Evolutionary conservation across 352 stramenopile species (phyloP).

Genomic region (Globisporangium lucens): DNA sequence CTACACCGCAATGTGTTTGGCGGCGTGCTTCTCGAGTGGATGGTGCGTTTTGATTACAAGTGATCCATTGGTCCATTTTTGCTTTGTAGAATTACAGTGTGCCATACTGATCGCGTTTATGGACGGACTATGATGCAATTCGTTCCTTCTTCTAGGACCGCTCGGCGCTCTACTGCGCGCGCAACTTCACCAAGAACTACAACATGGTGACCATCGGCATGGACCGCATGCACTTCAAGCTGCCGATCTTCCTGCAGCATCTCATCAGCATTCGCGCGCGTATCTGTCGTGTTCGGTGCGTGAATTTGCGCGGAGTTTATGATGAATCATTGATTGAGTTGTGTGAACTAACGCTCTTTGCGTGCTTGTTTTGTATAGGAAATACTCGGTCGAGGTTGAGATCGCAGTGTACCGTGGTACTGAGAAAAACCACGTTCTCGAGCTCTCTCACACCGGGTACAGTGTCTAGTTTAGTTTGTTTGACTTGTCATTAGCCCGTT

Average conservation of each 20-base stretch:
- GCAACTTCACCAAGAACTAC: constrained; percentile 71
- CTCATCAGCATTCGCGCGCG: constrained; percentile 60
- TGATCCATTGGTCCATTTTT: background rate
- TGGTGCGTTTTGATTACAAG: constrained; percentile 21
- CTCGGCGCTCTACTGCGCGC: constrained; percentile 61
- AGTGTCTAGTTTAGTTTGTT: background rate
- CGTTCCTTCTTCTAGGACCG: constrained; percentile 34
- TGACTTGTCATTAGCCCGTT: background rate
- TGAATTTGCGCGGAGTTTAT: background rate
- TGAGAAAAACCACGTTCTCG: constrained; percentile 13
- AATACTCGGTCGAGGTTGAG: constrained; percentile 37
- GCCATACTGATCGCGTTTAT: background rate
- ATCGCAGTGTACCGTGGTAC: constrained; percentile 32
- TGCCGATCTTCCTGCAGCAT: constrained; percentile 53
- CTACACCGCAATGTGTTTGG: constrained; percentile 38
- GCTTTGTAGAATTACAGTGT: background rate
- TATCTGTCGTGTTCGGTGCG: constrained; percentile 62
- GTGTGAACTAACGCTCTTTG: background rate
- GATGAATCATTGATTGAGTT: no score
- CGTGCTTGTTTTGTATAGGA: constrained; percentile 18
- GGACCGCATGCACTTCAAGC: constrained; percentile 73
- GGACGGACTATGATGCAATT: background rate
- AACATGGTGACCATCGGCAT: constrained; percentile 76
- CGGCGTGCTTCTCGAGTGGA: constrained; percentile 42
- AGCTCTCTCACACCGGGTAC: constrained; percentile 34